A percentile compares a stretch with the other conserved stretches of the same genome.
phyloP scores from a whole-genome alignment of 2,329 filamentous ascomycete species.

The Neofusicoccum ribis region DNA sequence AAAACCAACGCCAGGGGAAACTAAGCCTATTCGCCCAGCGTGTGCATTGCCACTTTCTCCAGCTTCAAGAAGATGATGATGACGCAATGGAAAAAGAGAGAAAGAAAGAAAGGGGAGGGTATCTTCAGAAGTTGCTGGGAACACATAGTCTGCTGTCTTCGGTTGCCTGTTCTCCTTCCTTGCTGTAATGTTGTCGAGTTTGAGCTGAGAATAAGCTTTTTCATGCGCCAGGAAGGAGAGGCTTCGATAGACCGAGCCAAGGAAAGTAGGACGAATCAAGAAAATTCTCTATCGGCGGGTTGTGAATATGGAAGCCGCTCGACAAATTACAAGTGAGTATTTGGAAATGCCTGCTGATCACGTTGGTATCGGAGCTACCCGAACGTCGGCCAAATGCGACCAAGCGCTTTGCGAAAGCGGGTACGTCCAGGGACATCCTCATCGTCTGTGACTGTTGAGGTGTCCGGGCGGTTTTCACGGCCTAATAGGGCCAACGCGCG shows the following conservation, averaged over 20 bases:
- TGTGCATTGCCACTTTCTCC: background rate
- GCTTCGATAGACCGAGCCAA: background rate
- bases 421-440: conserved; percentile 25
- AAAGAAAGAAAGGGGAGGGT: conserved; percentile 1
- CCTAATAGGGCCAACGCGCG: conserved; percentile 47
- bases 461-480: conserved; percentile 25
- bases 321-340: background rate
- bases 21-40: too few relatives aligned
- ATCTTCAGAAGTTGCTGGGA: conserved; percentile 2
- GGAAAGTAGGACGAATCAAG: background rate
- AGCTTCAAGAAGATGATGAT: background rate
- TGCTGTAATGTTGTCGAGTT: background rate
- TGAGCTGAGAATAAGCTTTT: background rate
- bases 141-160: background rate
- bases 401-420: conserved; percentile 31
- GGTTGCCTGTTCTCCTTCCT: background rate
- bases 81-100: background rate
- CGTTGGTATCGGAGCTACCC: background rate
- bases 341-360: background rate
- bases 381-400: conserved; percentile 38
- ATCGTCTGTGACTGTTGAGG: conserved; percentile 25
- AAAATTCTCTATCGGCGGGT: background rate
- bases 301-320: background rate
- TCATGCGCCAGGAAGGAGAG: background rate
- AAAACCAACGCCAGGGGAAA: background rate